Base-by-base conservation (phyloP, 169 alveolate species). In the Plasmodium vinckei region DNA sequence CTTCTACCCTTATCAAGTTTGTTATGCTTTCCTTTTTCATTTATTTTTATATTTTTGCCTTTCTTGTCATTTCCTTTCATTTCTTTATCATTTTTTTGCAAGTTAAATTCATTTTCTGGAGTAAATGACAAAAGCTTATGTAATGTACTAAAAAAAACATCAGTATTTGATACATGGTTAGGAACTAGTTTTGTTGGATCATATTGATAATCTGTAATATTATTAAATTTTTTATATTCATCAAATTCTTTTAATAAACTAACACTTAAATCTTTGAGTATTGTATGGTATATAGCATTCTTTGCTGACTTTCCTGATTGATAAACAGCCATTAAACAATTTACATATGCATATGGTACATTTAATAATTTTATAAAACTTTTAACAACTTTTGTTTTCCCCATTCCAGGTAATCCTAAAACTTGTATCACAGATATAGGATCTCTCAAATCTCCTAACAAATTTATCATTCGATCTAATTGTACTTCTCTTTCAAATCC, bases 401-500 rank as follows among this genome's bases (percentile, higher is more conserved):
- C 91, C 91, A 86, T 86, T 21, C 91, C 91, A 9, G 91, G 91
- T 33, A 86, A 64, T 6, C 91, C 91, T 57, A 86, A 25, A 1
- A 86, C 54, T 15, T 86, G 91, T 25, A 86, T 86, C 1, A 86
- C 91, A 0, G 91, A 69, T 23, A 86, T 86, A 33, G 91, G 91
- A 47, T 86, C 91, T 21, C 91, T 42, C 27, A 86, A 59, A 59
- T 86, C 91, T 19, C 91, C 91, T 2, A 86, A 51, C 3, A 86
- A 53, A 64, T 86, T 86, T 0, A 65, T 64, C 25, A 86, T 17
- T 23, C 91, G 53, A 64, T 86, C 87, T 64, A 86, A 53, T 27
- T 86, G 91, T n/a, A 65, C 91, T 69, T 86, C 73, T 63, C 91
- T 86, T 86, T 86, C 91, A 27, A 86, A 86, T 6, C 91, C 91